Conservation (phyloP, 2,329 filamentous ascomycete species). For the Lomentospora prolificans region DNA sequence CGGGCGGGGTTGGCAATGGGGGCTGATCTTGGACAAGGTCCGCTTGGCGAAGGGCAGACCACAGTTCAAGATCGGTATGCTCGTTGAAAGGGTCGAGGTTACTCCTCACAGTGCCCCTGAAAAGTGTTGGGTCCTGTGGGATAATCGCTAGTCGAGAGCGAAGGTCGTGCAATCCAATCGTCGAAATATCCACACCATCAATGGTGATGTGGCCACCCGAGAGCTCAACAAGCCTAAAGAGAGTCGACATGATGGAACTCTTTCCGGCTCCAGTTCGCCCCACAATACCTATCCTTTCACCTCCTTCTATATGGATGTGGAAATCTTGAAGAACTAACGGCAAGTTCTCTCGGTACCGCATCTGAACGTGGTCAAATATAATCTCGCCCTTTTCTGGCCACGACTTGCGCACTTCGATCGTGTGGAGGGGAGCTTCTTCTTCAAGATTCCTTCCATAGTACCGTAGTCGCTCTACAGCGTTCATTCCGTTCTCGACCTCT, state of each 20-base stretch:
- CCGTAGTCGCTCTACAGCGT: slow-evolving; percentile 81
- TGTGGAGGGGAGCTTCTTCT: slow-evolving; percentile 78
- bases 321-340: slow-evolving; percentile 65
- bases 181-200: slow-evolving; percentile 60
- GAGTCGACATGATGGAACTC: slow-evolving; percentile 71
- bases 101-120: slow-evolving; percentile 67
- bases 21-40: slow-evolving; percentile 48
- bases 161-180: slow-evolving; percentile 64
- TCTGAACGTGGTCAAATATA: slow-evolving; percentile 62
- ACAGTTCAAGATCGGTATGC: slow-evolving; percentile 67
- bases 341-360: slow-evolving; percentile 65
- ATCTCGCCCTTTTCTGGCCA: slow-evolving; percentile 89
- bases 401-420: slow-evolving; percentile 56
- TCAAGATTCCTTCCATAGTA: slow-evolving; percentile 84
- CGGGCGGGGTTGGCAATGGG: slow-evolving; percentile 21
- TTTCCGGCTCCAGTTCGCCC: slow-evolving; percentile 77
- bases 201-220: slow-evolving; percentile 53
- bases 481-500: slow-evolving; percentile 97
- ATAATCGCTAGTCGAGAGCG: slow-evolving; percentile 72
- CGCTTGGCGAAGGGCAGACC: slow-evolving; percentile 67
- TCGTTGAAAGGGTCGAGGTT: slow-evolving; percentile 77
- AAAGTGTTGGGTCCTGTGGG: slow-evolving; percentile 75
- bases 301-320: slow-evolving; percentile 61
- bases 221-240: slow-evolving; percentile 67
- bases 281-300: slow-evolving; percentile 73